Evolutionary conservation across 768 basidiomycete species (phyloP), one percentile per base, ranked within the genome.

Genomic region (Macrolepiota dolichaula): DNA sequence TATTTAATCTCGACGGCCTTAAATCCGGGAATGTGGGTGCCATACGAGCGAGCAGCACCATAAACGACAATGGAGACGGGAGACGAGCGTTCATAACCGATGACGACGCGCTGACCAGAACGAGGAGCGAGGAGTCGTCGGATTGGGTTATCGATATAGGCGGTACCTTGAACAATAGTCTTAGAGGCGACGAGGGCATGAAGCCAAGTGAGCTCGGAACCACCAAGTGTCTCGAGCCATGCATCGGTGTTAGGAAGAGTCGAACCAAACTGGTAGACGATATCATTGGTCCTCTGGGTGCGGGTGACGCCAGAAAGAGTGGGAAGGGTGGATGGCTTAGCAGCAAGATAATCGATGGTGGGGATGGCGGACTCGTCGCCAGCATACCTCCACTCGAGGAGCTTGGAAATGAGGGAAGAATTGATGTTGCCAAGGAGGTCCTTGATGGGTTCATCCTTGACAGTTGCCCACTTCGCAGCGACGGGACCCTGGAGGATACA

Each of bases 401-500:
- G 83, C 68, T 87, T 91, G 67, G 86, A 72, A 57, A 92, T 85
- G 58, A 99, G 91, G 15, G 79, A 76, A 15, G 83, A 75, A 67
- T 93, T 89, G 74, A 98, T 89, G 74, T 89, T 90, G 55, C 93
- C 95, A 53, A 99, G 84, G 57, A 99, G 79, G 32, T 96, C 91
- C 67, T 89, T 91, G 72, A 98, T 89, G 6, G 97, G 95, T 74
- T 96, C 94, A 68, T 99, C 94, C 74, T 94, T 96, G 69, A 86
- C 78, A 44, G 79, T 86, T 9, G 93, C 87, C 74, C 94, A 87
- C 74, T 92, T 95, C 63, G 86, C 94, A 1, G 97, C 95, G 53
- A 99, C 90, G 13, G 97, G 97, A 22, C 97, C 97, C 76, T 97
- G 95, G 55, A 99, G 85, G 67, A 99, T 96, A 70, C 94, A 96